A percentile compares a stretch with the other conserved stretches of the same genome.
These are phyloP conservation scores for Linum tenue DNA, from an alignment of 345 rosid species.

Conservation along the genomic window DNA sequence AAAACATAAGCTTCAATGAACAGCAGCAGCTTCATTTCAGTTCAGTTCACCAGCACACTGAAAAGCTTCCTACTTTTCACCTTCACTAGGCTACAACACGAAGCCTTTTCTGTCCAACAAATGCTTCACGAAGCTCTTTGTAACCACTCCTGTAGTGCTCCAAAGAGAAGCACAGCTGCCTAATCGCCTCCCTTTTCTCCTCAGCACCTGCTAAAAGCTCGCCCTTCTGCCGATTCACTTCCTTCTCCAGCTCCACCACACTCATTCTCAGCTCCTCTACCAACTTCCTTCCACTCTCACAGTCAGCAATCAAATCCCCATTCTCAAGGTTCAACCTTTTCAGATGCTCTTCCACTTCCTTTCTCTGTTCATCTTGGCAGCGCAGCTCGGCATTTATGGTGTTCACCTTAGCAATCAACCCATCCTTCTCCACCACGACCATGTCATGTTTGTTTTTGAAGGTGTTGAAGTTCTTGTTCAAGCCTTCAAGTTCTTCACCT, in stretches of 20 bases:
- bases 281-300: conserved; percentile 20
- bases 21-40: background rate
- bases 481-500: conserved; percentile 22
- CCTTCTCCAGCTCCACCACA: conserved; percentile 25
- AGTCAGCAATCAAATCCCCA: conserved; percentile 25
- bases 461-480: conserved; percentile 24
- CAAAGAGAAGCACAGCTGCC: conserved; percentile 61
- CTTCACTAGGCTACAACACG: conserved; percentile 16
- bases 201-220: background rate
- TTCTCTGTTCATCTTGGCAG: conserved; percentile 28
- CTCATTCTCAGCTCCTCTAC: conserved; percentile 29
- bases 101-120: conserved; percentile 25
- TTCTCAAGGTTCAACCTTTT: conserved; percentile 43
- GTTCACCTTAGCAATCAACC: conserved; percentile 20
- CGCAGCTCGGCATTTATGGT: conserved; percentile 29
- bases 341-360: conserved; percentile 40
- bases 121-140: conserved; percentile 36
- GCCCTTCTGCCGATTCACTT: background rate
- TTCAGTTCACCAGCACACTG: background rate
- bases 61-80: no score
- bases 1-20: no score
- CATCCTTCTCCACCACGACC: conserved; percentile 31
- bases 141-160: conserved; percentile 52
- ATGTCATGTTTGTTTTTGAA: conserved; percentile 21
- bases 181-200: conserved; percentile 32